These are phyloP conservation scores for Nectriaceae sp. DNA, from an alignment of 2,329 filamentous ascomycete genomes.

Conservation along the genomic window DNA sequence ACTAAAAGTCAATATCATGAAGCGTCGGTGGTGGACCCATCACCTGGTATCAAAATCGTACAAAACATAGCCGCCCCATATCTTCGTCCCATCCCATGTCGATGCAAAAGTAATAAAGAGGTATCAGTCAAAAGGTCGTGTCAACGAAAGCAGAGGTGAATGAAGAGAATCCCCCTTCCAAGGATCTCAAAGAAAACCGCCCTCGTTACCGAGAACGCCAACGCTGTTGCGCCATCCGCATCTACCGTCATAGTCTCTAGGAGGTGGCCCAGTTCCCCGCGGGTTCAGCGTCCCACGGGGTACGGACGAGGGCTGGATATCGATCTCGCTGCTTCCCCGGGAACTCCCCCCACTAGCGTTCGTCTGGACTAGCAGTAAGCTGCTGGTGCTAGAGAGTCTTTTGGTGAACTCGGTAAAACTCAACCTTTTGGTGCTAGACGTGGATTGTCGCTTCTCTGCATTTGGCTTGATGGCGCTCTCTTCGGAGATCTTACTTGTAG, in stretches of 20 bases:
- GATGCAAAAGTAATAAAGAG: constrained; percentile 6
- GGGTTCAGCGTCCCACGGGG: constrained; percentile 44
- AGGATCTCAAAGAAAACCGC: constrained; percentile 52
- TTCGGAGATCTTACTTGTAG: constrained; percentile 32
- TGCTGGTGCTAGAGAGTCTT: constrained; percentile 61
- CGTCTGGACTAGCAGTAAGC: constrained; percentile 59
- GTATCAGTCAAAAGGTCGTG: constrained; percentile 1
- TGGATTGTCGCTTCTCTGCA: constrained; percentile 53
- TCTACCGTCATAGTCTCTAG: constrained; percentile 43
- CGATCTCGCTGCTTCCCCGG: constrained; percentile 48
- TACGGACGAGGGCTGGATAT: constrained; percentile 40
- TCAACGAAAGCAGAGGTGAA: not conserved
- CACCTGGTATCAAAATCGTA: constrained; percentile 31
- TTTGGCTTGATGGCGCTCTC: constrained; percentile 34
- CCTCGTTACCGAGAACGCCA: constrained; percentile 54
- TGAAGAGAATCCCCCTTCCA: not conserved
- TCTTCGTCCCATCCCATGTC: constrained; percentile 6
- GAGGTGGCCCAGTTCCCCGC: constrained; percentile 37
- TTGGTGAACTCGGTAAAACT: constrained; percentile 65
- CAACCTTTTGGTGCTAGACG: constrained; percentile 57
- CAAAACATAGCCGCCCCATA: constrained; percentile 20
- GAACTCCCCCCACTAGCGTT: constrained; percentile 53
- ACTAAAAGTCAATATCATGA: not conserved
- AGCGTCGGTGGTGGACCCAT: not conserved
- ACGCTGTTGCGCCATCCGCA: constrained; percentile 61